Percentiles rank a stretch among this genome's conserved stretches.
Conservation (phyloP, 768 basidiomycete genomes). For the Amanita brunnescens region DNA sequence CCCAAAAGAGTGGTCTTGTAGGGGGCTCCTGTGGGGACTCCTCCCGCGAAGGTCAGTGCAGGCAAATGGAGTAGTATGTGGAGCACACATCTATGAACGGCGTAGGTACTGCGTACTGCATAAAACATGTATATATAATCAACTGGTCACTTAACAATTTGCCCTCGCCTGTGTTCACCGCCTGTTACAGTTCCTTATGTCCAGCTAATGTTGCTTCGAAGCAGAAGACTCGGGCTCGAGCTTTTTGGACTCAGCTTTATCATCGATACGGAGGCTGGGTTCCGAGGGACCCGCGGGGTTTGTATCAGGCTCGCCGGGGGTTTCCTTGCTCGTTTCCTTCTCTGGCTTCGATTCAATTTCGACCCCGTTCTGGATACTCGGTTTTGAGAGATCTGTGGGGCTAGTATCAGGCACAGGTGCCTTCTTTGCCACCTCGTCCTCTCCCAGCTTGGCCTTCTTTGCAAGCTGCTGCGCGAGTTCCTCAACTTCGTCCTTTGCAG, state of each 20-base stretch:
- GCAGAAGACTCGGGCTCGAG: too few species aligned
- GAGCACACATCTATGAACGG: conserved; percentile 50
- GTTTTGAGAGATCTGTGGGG: neutral
- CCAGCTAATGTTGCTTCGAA: too few species aligned
- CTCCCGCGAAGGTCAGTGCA: conserved; percentile 67
- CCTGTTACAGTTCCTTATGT: too few species aligned
- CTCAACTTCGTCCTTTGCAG: conserved; percentile 6
- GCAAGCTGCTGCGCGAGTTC: neutral
- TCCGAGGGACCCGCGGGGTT: neutral
- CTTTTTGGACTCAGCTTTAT: neutral
- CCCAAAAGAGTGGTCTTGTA: conserved; percentile 7
- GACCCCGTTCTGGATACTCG: neutral
- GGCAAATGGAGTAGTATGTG: conserved; percentile 69
- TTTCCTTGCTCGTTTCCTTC: neutral
- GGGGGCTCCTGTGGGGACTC: conserved; percentile 72
- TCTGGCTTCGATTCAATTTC: neutral
- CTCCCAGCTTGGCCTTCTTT: neutral
- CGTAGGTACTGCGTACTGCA: too few species aligned
- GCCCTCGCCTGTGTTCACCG: too few species aligned
- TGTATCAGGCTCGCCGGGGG: neutral
- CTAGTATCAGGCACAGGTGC: neutral
- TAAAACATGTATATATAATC: too few species aligned
- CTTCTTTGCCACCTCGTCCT: neutral
- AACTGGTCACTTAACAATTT: too few species aligned
- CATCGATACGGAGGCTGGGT: neutral